A percentile compares a stretch with the other conserved stretches of the same genome.
Evolutionary conservation across 495 filamentous ascomycete genomes (phyloP).

Genomic region (Trichodelitschia bisporula): DNA sequence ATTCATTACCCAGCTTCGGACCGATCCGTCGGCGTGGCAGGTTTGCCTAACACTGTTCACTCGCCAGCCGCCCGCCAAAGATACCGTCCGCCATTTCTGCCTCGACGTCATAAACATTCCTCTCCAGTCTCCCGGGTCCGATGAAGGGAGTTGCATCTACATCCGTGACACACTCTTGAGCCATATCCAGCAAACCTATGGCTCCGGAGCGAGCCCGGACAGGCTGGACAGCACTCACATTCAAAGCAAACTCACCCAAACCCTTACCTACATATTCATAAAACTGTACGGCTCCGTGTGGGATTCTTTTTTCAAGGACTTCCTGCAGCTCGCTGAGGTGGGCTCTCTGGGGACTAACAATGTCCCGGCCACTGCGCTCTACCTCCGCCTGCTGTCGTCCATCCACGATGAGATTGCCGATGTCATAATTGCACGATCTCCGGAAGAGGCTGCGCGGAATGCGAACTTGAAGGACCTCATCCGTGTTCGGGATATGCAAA

Average conservation of each 20-base stretch:
- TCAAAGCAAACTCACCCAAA: conserved; percentile 95
- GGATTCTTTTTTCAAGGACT: conserved; percentile 72
- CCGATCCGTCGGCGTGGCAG: conserved; percentile 62
- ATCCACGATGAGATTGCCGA: conserved; percentile 97
- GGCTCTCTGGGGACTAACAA: conserved; percentile 24
- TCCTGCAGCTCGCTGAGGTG: conserved; percentile 35
- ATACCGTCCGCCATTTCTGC: conserved; percentile 65
- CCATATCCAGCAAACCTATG: conserved; percentile 53
- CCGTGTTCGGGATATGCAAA: conserved; percentile 58
- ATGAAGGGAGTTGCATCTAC: conserved; percentile 35
- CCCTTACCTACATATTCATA: conserved; percentile 75
- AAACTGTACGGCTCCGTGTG: conserved; percentile 62
- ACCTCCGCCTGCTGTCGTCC: conserved; percentile 62
- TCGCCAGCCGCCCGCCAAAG: conserved; percentile 48
- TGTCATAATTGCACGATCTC: conserved; percentile 56
- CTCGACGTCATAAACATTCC: conserved; percentile 85
- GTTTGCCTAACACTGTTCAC: conserved; percentile 67
- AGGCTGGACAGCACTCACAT: conserved; percentile 43
- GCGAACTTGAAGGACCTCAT: conserved; percentile 80
- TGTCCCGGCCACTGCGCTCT: conserved; percentile 51
- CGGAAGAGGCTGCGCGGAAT: conserved; percentile 41
- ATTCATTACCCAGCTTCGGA: conserved; percentile 57
- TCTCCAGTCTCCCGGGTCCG: conserved; percentile 47
- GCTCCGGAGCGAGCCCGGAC: conserved; percentile 11
- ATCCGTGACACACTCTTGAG: conserved; percentile 54